Conservation (phyloP, 768 basidiomycete species). For the Rhodosporidiobolus sp. region DNA sequence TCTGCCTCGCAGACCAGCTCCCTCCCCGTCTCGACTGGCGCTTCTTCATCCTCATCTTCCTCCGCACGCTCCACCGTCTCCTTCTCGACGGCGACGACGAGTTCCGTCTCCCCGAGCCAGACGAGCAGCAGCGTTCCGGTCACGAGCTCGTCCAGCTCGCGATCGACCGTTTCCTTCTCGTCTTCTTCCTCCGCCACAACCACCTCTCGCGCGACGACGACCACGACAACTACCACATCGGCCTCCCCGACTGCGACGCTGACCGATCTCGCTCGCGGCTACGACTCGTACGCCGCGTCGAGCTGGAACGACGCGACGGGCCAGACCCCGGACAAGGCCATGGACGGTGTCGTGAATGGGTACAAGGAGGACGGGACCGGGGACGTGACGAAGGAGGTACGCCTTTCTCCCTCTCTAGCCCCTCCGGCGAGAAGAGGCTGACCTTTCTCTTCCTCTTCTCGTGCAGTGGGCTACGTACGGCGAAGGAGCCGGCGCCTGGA, state of each 20-base stretch:
- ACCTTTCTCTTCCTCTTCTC: not conserved
- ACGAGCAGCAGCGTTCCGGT: not conserved
- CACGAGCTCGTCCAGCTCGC: not conserved
- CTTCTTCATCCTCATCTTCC: not conserved
- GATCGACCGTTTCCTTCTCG: not conserved
- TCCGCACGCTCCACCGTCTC: not conserved
- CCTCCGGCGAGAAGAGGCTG: too few relatives aligned
- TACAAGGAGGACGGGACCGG: conserved; percentile 27
- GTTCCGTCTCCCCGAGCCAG: too few relatives aligned
- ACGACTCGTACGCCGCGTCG: not conserved
- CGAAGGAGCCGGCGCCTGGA: conserved; percentile 7
- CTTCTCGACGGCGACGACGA: not conserved
- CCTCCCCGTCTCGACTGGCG: not conserved
- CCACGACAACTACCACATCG: not conserved
- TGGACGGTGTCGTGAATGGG: not conserved
- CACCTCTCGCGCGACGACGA: too few relatives aligned
- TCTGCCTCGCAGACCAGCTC: conserved; percentile 1
- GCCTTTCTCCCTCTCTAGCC: not conserved
- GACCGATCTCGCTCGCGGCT: not conserved
- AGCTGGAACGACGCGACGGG: not conserved
- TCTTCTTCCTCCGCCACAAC: not conserved
- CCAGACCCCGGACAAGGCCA: not conserved
- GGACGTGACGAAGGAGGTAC: conserved; percentile 19
- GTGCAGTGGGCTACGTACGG: conserved; percentile 30
- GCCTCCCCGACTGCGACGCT: not conserved